phyloP scores from a whole-genome alignment of 2,329 filamentous ascomycete species.

The Coniella vitis region DNA sequence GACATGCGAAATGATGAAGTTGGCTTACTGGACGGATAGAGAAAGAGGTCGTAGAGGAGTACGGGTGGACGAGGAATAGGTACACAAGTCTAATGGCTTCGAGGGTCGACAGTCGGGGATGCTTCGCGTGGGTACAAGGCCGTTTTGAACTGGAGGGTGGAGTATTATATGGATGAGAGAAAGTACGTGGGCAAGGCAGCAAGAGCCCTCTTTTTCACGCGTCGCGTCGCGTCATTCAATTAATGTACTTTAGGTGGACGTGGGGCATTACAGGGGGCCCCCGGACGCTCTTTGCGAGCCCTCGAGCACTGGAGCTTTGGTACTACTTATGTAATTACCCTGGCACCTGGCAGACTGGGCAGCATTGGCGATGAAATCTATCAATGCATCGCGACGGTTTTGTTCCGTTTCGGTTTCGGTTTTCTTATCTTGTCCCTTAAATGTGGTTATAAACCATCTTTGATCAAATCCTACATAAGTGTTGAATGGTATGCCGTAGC shows the following conservation, averaged over 20 bases:
- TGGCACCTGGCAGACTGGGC: no score
- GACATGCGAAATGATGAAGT: not conserved
- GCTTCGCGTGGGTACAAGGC: not conserved
- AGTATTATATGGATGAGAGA: not conserved
- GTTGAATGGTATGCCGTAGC: no score
- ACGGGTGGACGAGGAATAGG: no score
- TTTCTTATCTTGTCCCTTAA: no score
- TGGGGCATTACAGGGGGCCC: not conserved
- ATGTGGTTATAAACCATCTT: no score
- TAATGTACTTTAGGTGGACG: not conserved
- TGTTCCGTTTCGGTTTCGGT: no score
- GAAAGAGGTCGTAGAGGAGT: no score
- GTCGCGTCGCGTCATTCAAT: conserved; percentile 3
- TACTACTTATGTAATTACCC: no score
- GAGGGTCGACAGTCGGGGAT: no score
- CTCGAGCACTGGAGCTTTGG: not conserved
- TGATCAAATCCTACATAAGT: no score
- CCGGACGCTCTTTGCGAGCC: not conserved
- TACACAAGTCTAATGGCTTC: no score
- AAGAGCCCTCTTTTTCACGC: conserved; percentile 2
- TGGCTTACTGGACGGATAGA: conserved; percentile 18
- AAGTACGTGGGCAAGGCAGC: not conserved
- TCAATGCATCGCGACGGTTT: not conserved
- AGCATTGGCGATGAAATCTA: no score
- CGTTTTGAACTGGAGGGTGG: not conserved